Conservation (phyloP, 192 early-diverging fungal genomes). For the Thoreauomyces humboldtii region DNA sequence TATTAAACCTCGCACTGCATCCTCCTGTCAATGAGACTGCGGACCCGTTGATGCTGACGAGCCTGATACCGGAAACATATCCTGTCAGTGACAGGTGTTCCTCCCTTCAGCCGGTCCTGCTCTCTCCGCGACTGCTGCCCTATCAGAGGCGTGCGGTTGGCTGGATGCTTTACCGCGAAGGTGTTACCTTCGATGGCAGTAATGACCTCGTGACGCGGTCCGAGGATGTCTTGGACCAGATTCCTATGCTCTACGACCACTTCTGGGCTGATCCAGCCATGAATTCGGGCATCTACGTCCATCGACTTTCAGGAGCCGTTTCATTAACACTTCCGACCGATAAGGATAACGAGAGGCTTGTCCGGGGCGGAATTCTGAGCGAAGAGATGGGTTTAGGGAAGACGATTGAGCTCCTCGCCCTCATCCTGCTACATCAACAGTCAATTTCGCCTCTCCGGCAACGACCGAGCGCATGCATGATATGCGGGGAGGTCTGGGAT, state of each 20-base stretch:
- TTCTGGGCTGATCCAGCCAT: neutral
- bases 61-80: neutral
- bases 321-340: neutral
- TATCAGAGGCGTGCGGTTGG: slow-evolving; percentile 31
- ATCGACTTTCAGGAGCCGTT: slow-evolving; percentile 7
- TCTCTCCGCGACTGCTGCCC: slow-evolving; percentile 24
- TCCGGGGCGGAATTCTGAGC: slow-evolving; percentile 43
- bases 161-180: slow-evolving; percentile 44
- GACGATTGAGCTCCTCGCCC: slow-evolving; percentile 60
- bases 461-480: too few species aligned
- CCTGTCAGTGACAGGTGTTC: neutral
- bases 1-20: too few species aligned
- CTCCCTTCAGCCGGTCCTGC: neutral
- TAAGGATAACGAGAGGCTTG: neutral
- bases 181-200: neutral
- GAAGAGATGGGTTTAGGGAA: slow-evolving; percentile 73
- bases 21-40: too few species aligned
- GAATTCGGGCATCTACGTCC: neutral
- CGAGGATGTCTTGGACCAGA: neutral
- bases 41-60: too few species aligned
- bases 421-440: slow-evolving; percentile 50
- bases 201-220: neutral
- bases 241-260: slow-evolving; percentile 8
- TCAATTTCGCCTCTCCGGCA: too few species aligned
- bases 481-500: too few species aligned